Base-by-base conservation (phyloP, 305 asterid species). In the Caryopteris hybrid region DNA sequence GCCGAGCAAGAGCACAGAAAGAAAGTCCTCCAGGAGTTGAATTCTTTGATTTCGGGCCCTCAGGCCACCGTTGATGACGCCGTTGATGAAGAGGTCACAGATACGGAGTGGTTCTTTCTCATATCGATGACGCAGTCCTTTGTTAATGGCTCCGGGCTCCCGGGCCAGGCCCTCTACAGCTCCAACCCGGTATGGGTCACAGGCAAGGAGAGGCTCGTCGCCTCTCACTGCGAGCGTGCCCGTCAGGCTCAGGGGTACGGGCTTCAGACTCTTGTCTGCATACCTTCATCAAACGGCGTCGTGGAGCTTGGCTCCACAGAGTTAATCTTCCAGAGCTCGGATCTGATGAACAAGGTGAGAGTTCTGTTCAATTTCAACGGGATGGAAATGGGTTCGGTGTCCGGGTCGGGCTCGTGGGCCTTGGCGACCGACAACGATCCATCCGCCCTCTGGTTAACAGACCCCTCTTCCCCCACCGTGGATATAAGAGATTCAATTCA, bases 21-120 rank as follows among this genome's bases (percentile, higher is more conserved):
- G 52, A 90, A 84, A 25, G 83, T 93, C 6, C 90, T 93, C 59
- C 83, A 88, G 17, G 94, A 93, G 83, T 83, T 93, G 55, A 93
- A 93, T 77, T 88, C 96, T 0, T 50, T 91, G 57, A 79, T 93
- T 34, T 79, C 98, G 0, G 95, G 91, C 11, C 71, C 90, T 0
- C 90, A 77, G 41, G 61, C 81, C 1, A 65, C 82, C 2, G 21
- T 64, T 5, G 51, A 72, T 0, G 95, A 90, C 7, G 95, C 82
- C 9, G 76, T 88, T 4, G 98, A 93, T 41, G 97, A 90, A 48
- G 99, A 93, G 67, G 99, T 93, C 0, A 87, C 99, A 1, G 97
- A 93, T 56, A 90, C 94, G 0, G 99, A 90, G 70, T 93, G 99
- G 99, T 93, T 93, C 42, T 93, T 93, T n/a, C 85, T 93, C 0